These are phyloP conservation scores for Nitzschia sp. DNA, from an alignment of 108 stramenopile species.

Conservation along the genomic window DNA sequence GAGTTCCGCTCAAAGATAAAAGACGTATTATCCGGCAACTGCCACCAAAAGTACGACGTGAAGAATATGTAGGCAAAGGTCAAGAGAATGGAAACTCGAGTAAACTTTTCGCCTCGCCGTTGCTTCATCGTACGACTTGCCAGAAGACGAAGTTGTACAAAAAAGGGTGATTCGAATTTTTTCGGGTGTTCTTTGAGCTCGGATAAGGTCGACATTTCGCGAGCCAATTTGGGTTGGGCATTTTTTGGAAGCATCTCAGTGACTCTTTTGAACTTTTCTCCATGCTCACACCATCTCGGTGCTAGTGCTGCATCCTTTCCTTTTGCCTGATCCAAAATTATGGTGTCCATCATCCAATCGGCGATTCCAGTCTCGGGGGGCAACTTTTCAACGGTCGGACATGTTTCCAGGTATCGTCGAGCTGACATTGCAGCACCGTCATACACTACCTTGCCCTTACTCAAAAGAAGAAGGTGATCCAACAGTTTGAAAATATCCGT, in stretches of 20 bases:
- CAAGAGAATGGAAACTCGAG: slow-evolving; percentile 46
- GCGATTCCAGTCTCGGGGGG: slow-evolving; percentile 78
- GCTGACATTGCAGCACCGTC: slow-evolving; percentile 49
- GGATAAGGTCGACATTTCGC: slow-evolving; percentile 40
- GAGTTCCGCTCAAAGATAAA: slow-evolving; percentile 69
- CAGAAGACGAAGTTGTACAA: slow-evolving; percentile 54
- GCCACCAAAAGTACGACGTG: slow-evolving; percentile 65
- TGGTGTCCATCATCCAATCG: slow-evolving; percentile 86
- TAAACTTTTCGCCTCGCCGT: slow-evolving; percentile 69
- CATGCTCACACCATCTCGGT: slow-evolving; percentile 1
- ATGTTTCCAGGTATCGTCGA: slow-evolving; percentile 57
- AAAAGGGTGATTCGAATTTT: slow-evolving; percentile 51
- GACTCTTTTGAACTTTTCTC: not conserved
- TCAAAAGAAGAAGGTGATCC: slow-evolving; percentile 79
- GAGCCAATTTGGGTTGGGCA: not conserved
- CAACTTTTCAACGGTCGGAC: slow-evolving; percentile 41
- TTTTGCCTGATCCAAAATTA: slow-evolving; percentile 32
- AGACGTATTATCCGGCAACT: slow-evolving; percentile 57
- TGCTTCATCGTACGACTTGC: slow-evolving; percentile 61
- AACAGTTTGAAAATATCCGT: slow-evolving; percentile 82
- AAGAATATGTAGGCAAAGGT: slow-evolving; percentile 59
- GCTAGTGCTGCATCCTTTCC: slow-evolving; percentile 5
- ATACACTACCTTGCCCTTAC: slow-evolving; percentile 65
- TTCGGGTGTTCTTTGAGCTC: slow-evolving; percentile 51
- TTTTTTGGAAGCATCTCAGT: not conserved